Evolutionary conservation across 2,329 filamentous ascomycete genomes (phyloP).

Genomic region (Penicillium sp.): DNA sequence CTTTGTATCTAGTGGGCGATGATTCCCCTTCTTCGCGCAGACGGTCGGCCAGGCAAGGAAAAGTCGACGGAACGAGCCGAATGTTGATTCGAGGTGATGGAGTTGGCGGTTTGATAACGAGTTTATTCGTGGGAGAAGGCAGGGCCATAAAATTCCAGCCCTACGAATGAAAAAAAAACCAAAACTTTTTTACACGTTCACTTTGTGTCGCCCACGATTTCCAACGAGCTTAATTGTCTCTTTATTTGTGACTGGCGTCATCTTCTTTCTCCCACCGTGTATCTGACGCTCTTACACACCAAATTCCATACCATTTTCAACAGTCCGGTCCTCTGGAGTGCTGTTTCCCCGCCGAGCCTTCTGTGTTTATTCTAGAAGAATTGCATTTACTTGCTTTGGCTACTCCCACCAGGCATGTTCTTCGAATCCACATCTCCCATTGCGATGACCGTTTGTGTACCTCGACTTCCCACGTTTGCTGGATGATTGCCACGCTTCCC

Average conservation of each 20-base stretch:
- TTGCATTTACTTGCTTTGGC: conserved; percentile 24
- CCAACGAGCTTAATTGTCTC: not conserved
- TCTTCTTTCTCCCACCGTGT: conserved; percentile 29
- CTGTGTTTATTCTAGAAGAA: conserved; percentile 21
- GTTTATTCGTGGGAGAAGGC: conserved; percentile 38
- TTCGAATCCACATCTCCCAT: conserved; percentile 5
- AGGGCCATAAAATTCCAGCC: conserved; percentile 33
- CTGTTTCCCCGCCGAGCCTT: conserved; percentile 7
- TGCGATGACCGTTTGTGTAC: not conserved
- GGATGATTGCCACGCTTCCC: not conserved
- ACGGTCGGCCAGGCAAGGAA: conserved; percentile 36
- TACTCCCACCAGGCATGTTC: conserved; percentile 22
- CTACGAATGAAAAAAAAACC: conserved; percentile 40
- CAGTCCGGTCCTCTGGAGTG: conserved; percentile 19
- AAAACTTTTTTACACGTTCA: conserved; percentile 27
- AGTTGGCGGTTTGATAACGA: conserved; percentile 42
- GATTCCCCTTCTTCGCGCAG: conserved; percentile 37
- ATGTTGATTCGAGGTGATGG: conserved; percentile 36
- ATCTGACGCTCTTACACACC: conserved; percentile 37
- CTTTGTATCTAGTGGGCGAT: conserved; percentile 34
- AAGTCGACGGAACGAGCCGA: conserved; percentile 40
- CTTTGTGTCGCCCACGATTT: conserved; percentile 10
- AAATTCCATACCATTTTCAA: conserved; percentile 36
- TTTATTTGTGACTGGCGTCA: conserved; percentile 15
- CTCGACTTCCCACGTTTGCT: not conserved